Evolutionary conservation across 2,329 filamentous ascomycete genomes (phyloP).

Genomic region (Hyphodiscus sp.): DNA sequence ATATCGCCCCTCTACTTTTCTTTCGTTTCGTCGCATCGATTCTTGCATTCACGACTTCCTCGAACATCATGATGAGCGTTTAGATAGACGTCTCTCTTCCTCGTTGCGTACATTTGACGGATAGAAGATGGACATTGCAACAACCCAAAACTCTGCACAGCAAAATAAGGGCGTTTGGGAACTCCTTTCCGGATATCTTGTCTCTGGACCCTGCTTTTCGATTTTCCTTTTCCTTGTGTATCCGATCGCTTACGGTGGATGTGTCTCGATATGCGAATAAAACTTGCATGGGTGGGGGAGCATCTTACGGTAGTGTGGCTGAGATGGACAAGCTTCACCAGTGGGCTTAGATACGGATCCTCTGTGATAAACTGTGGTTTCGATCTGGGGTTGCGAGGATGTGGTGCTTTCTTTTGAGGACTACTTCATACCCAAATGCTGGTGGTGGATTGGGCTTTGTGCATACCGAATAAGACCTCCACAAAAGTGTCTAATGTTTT

Average conservation of each 20-base stretch:
- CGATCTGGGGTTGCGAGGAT: constrained; percentile 43
- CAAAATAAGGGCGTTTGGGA: constrained; percentile 59
- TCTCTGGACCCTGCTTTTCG: constrained; percentile 34
- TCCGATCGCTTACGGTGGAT: constrained; percentile 25
- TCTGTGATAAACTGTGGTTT: constrained; percentile 23
- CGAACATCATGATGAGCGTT: constrained; percentile 23
- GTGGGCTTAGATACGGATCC: constrained; percentile 36
- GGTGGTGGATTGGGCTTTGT: constrained; percentile 27
- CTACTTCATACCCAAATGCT: constrained; percentile 45
- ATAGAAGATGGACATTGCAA: constrained; percentile 59
- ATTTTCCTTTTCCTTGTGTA: constrained; percentile 19
- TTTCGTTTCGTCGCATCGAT: constrained; percentile 27
- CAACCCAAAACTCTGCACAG: constrained; percentile 47
- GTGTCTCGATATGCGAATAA: constrained; percentile 28
- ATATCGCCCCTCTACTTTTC: constrained; percentile 37
- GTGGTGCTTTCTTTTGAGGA: constrained; percentile 56
- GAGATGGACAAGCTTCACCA: constrained; percentile 50
- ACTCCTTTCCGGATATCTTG: constrained; percentile 69
- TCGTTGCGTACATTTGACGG: constrained; percentile 49
- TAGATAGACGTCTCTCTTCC: constrained; percentile 17
- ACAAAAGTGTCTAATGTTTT: neutral
- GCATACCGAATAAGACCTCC: constrained; percentile 56
- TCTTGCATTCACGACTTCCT: constrained; percentile 23
- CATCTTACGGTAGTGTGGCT: constrained; percentile 25
- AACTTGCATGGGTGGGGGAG: constrained; percentile 39